phyloP scores from a whole-genome alignment of 192 early-diverging fungal genomes.

The Backusella psychrophila region DNA sequence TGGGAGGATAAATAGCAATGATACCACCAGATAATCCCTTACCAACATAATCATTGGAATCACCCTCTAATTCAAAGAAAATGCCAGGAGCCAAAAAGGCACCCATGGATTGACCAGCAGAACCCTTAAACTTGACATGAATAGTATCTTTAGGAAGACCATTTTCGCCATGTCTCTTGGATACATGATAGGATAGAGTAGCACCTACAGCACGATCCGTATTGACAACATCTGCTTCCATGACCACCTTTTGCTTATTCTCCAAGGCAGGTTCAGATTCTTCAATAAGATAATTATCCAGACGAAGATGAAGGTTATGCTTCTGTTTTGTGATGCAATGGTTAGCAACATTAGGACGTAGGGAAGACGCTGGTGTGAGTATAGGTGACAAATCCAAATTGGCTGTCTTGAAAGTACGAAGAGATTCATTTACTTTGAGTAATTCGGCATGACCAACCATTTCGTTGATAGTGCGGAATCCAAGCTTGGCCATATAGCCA shows the following conservation, averaged over 20 bases:
- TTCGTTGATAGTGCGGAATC: slow-evolving; percentile 91
- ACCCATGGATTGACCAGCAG: slow-evolving; percentile 95
- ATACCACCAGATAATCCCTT: slow-evolving; percentile 96
- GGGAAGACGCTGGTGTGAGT: slow-evolving; percentile 81
- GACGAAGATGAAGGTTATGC: slow-evolving; percentile 81
- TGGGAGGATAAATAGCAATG: slow-evolving; percentile 90
- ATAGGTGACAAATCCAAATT: slow-evolving; percentile 87
- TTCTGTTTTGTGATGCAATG: slow-evolving; percentile 83
- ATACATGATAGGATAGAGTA: slow-evolving; percentile 90
- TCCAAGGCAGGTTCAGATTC: slow-evolving; percentile 73
- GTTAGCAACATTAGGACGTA: slow-evolving; percentile 90
- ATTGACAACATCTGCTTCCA: slow-evolving; percentile 78
- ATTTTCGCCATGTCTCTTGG: slow-evolving; percentile 68
- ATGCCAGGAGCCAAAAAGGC: slow-evolving; percentile 93
- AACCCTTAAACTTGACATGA: slow-evolving; percentile 82
- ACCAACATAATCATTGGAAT: slow-evolving; percentile 99
- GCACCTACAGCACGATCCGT: slow-evolving; percentile 95
- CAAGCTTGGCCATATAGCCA: slow-evolving; percentile 91
- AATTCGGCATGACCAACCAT: slow-evolving; percentile 96
- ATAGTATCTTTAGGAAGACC: slow-evolving; percentile 90
- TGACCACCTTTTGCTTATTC: slow-evolving; percentile 51
- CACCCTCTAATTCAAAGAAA: slow-evolving; percentile 91
- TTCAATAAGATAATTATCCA: slow-evolving; percentile 88
- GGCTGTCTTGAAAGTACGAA: slow-evolving; percentile 82
- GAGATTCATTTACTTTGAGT: slow-evolving; percentile 73